Conservation (phyloP, 2,329 filamentous ascomycete species). For the Penicillium thymicola region DNA sequence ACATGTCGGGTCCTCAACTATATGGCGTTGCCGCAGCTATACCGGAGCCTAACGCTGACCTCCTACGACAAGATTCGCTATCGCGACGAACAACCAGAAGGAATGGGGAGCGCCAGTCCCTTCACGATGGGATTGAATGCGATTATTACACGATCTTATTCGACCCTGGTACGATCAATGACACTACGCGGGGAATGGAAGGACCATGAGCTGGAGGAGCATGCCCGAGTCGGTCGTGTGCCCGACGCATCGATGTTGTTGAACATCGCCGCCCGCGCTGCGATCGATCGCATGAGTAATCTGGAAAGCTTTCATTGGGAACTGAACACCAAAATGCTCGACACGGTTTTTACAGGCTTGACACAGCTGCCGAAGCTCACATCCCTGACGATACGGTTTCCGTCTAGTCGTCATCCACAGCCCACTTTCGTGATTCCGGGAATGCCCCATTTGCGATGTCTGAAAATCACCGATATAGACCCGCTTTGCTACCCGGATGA, state of each 20-base stretch:
- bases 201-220: conserved; percentile 56
- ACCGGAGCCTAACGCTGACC: conserved; percentile 54
- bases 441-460: conserved; percentile 52
- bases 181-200: conserved; percentile 56
- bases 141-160: conserved; percentile 55
- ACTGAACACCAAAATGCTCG: conserved; percentile 58
- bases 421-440: conserved; percentile 56
- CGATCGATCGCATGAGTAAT: conserved; percentile 57
- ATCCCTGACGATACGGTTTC: conserved; percentile 55
- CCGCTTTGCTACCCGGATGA: conserved; percentile 64
- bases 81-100: conserved; percentile 55
- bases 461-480: conserved; percentile 59
- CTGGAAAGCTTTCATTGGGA: conserved; percentile 59
- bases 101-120: conserved; percentile 60
- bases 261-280: conserved; percentile 58
- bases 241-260: conserved; percentile 64
- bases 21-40: conserved; percentile 61
- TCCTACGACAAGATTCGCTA: conserved; percentile 60
- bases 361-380: conserved; percentile 49
- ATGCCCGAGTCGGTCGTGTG: conserved; percentile 55
- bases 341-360: conserved; percentile 58
- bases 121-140: conserved; percentile 63
- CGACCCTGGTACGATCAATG: conserved; percentile 52
- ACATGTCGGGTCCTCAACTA: conserved; percentile 62
- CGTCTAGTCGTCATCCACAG: conserved; percentile 54